phyloP scores from a whole-genome alignment of 495 filamentous ascomycete genomes.

The Pyrenopolyporus hunteri region DNA sequence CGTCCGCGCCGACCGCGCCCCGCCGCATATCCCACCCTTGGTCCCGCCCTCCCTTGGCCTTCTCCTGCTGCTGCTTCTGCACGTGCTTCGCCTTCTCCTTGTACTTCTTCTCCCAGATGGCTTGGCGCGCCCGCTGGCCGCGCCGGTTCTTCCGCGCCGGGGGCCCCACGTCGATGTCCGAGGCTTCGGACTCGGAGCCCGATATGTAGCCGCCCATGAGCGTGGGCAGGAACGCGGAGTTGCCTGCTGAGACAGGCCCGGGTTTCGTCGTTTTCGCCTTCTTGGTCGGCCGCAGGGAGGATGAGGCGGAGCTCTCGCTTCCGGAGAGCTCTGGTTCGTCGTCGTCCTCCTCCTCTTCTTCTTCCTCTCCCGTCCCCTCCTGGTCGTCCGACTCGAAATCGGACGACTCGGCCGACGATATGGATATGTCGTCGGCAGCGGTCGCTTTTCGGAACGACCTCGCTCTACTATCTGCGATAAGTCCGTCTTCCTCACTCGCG shows the following conservation, averaged over 20 bases:
- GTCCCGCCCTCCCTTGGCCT: constrained; percentile 43
- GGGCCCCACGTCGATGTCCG: constrained; percentile 58
- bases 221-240: constrained; percentile 82
- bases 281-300: constrained; percentile 51
- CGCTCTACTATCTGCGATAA: constrained; percentile 29
- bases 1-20: constrained; percentile 49
- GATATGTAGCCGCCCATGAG: constrained; percentile 93
- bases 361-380: background rate
- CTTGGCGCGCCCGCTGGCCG: constrained; percentile 84
- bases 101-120: constrained; percentile 92
- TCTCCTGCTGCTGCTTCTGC: constrained; percentile 52
- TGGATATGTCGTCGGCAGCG: constrained; percentile 35
- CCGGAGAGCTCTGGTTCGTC: constrained; percentile 33
- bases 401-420: constrained; percentile 32
- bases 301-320: constrained; percentile 39
- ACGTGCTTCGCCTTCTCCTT: constrained; percentile 78
- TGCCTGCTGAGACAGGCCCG: constrained; percentile 32
- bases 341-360: constrained; percentile 7
- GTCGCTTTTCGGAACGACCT: constrained; percentile 24
- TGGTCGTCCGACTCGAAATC: constrained; percentile 1
- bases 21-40: constrained; percentile 61
- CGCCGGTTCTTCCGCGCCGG: constrained; percentile 75
- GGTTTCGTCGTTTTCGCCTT: constrained; percentile 41
- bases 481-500: constrained; percentile 14
- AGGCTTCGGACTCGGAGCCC: constrained; percentile 70